A percentile compares a stretch with the other conserved stretches of the same genome.
Evolutionary conservation across 2,329 filamentous ascomycete genomes (phyloP).

Genomic region (Tolypocladium ophioglossoides): DNA sequence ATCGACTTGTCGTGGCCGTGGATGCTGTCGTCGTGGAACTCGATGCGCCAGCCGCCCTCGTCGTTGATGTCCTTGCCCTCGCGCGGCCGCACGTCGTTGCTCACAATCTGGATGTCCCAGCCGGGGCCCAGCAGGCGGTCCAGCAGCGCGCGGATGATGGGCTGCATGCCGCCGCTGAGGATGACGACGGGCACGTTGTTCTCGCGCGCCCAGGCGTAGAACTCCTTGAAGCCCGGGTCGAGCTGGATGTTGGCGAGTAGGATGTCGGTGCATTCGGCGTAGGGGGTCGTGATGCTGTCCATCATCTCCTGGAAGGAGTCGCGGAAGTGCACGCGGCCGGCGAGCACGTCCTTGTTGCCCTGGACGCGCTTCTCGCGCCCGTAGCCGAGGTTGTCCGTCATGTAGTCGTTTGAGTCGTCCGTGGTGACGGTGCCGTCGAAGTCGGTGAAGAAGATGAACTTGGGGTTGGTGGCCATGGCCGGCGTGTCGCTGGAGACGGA

Average conservation of each 20-base stretch:
- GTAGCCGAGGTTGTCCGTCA: slow-evolving; percentile 89
- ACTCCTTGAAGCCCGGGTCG: slow-evolving; percentile 79
- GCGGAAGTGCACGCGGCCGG: slow-evolving; percentile 61
- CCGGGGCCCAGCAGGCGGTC: slow-evolving; percentile 68
- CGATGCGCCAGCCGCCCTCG: slow-evolving; percentile 76
- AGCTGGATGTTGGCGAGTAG: slow-evolving; percentile 76
- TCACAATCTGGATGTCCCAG: slow-evolving; percentile 79
- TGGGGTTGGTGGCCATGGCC: slow-evolving; percentile 58
- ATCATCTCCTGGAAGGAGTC: slow-evolving; percentile 89
- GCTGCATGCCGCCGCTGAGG: slow-evolving; percentile 84
- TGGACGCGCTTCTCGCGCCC: slow-evolving; percentile 59
- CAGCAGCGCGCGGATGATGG: slow-evolving; percentile 77
- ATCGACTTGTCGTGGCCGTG: slow-evolving; percentile 97
- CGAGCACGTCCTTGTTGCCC: slow-evolving; percentile 68
- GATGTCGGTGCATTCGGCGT: slow-evolving; percentile 68
- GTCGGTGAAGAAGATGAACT: slow-evolving; percentile 97
- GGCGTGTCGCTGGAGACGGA: slow-evolving; percentile 35
- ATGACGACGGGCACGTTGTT: slow-evolving; percentile 90
- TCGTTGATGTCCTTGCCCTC: slow-evolving; percentile 64
- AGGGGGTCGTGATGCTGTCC: slow-evolving; percentile 72
- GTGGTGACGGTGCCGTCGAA: slow-evolving; percentile 93
- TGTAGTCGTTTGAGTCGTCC: slow-evolving; percentile 53
- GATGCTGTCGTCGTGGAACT: slow-evolving; percentile 77
- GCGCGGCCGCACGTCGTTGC: slow-evolving; percentile 63
- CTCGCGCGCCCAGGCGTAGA: slow-evolving; percentile 70